Base-by-base conservation (phyloP, 2,329 filamentous ascomycete species). In the Aspergillus tanneri region DNA sequence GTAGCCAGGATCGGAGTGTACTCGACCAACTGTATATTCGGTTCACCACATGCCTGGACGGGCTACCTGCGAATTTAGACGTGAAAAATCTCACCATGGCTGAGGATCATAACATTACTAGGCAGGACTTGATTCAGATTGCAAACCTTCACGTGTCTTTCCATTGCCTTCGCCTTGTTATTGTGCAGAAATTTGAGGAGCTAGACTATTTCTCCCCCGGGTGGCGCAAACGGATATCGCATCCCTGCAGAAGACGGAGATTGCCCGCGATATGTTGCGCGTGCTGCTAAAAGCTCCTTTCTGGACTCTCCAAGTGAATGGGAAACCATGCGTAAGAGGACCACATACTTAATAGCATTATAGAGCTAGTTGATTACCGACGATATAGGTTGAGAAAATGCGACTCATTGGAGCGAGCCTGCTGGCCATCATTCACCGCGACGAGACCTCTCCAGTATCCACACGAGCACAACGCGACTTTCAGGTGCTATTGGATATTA, bases 241-340 rank as follows among this genome's bases (percentile, higher is more conserved):
- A 11, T 6, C 11, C 6, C 46, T 59, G 43, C 52, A 63, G 27
- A 72, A 72, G 49, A 74, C 72, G 0, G 73, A 76, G 38, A 74
- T 76, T 39, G 73, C 72, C 2, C 60, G 69, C 10, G 71, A 74
- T 35, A 72, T 75, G 66, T 30, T 75, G 11, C 60, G 66, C 0
- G 65, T 73, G 0, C 68, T 75, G 22, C 66, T 68, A 1, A 68
- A 71, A 35, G 66, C 70, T 2, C 72, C 73, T 0, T 75, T 74
- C 30, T 74, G 71, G 68, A 28, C 50, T 12, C 36, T 57, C 18
- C 53, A 57, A 25, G 46, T 54, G 9, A 57, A 56, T n/a, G 55
- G 55, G n/a, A 53, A 57, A 34, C 53, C 53, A 24, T 57, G 50
- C 25, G 53, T 57, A 42, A 6, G 24, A n/a, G 6, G 24, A 25